phyloP scores from a whole-genome alignment of 2,329 filamentous ascomycete species.

The Aspergillus pseudotamarii region DNA sequence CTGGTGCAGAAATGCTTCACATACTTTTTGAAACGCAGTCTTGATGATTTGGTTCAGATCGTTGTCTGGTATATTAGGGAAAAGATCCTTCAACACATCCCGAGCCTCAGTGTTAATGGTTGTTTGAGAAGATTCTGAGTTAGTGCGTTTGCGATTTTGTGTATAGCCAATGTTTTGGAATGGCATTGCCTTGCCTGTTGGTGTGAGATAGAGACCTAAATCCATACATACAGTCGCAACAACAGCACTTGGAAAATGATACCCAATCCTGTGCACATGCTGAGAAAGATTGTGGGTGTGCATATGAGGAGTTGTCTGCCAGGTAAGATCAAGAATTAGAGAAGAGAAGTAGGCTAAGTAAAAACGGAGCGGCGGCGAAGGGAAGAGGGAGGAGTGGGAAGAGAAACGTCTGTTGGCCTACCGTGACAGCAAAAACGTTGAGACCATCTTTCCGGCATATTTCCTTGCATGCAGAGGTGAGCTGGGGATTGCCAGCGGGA shows the following conservation, averaged over 20 bases:
- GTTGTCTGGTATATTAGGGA: constrained; percentile 63
- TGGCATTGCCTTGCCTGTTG: constrained; percentile 51
- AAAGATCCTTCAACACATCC: constrained; percentile 63
- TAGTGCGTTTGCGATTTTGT: constrained; percentile 25
- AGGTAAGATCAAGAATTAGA: constrained; percentile 21
- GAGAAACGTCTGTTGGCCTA: constrained; percentile 42
- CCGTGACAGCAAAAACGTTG: constrained; percentile 62
- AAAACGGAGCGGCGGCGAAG: constrained; percentile 4
- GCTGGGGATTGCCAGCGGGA: constrained; percentile 60
- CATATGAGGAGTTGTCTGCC: constrained; percentile 53
- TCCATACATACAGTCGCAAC: constrained; percentile 59
- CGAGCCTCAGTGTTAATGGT: constrained; percentile 60
- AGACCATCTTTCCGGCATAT: constrained; percentile 57
- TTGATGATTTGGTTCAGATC: constrained; percentile 62
- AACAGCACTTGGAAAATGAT: constrained; percentile 64
- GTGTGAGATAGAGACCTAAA: constrained; percentile 48
- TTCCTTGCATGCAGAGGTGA: constrained; percentile 64
- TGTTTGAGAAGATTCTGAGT: constrained; percentile 42
- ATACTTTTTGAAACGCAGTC: constrained; percentile 62
- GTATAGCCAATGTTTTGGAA: constrained; percentile 33
- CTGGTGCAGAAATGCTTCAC: constrained; percentile 13
- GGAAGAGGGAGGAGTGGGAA: constrained; percentile 6
- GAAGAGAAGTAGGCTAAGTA: not conserved
- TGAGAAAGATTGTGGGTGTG: constrained; percentile 58
- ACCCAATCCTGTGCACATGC: constrained; percentile 64